A percentile compares a stretch with the other conserved stretches of the same genome.
These are phyloP conservation scores for Lentithecium fluviatile DNA, from an alignment of 495 filamentous ascomycete species.

Conservation along the genomic window DNA sequence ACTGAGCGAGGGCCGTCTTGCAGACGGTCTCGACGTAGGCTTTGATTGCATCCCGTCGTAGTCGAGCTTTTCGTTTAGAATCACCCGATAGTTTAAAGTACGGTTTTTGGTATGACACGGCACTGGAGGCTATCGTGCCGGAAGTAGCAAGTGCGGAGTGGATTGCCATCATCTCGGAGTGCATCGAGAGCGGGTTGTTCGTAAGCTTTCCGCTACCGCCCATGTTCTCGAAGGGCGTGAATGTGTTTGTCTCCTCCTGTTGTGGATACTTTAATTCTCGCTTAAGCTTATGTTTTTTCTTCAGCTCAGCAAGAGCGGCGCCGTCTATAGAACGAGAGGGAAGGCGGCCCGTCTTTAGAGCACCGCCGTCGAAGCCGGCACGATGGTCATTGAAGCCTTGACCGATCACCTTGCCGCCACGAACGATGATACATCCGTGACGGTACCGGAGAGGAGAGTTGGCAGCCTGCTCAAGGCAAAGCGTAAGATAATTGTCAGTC, in stretches of 20 bases:
- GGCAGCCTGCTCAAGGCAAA: slow-evolving; percentile 54
- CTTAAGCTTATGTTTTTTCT: slow-evolving; percentile 47
- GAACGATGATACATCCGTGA: slow-evolving; percentile 53
- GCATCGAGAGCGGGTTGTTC: slow-evolving; percentile 51
- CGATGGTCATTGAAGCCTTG: slow-evolving; percentile 52
- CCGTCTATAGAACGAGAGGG: slow-evolving; percentile 38
- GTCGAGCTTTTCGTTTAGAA: slow-evolving; percentile 48
- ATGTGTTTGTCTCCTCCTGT: slow-evolving; percentile 18
- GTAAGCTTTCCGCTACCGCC: slow-evolving; percentile 34
- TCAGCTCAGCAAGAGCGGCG: slow-evolving; percentile 35
- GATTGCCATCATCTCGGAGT: slow-evolving; percentile 59
- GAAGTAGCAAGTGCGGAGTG: slow-evolving; percentile 51
- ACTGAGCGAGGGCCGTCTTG: slow-evolving; percentile 36
- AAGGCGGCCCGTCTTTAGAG: slow-evolving; percentile 50
- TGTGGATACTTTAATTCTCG: slow-evolving; percentile 25
- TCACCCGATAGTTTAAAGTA: slow-evolving; percentile 51
- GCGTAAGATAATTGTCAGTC: slow-evolving; percentile 47
- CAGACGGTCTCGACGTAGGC: slow-evolving; percentile 49
- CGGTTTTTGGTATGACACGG: slow-evolving; percentile 50
- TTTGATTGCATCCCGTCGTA: slow-evolving; percentile 45
- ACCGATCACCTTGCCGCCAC: slow-evolving; percentile 54
- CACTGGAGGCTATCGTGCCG: slow-evolving; percentile 44
- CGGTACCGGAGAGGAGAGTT: slow-evolving; percentile 52
- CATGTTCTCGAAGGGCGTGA: slow-evolving; percentile 40
- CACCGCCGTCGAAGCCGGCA: slow-evolving; percentile 49